phyloP scores from a whole-genome alignment of 2,329 filamentous ascomycete species.

The Neonectria ditissima region DNA sequence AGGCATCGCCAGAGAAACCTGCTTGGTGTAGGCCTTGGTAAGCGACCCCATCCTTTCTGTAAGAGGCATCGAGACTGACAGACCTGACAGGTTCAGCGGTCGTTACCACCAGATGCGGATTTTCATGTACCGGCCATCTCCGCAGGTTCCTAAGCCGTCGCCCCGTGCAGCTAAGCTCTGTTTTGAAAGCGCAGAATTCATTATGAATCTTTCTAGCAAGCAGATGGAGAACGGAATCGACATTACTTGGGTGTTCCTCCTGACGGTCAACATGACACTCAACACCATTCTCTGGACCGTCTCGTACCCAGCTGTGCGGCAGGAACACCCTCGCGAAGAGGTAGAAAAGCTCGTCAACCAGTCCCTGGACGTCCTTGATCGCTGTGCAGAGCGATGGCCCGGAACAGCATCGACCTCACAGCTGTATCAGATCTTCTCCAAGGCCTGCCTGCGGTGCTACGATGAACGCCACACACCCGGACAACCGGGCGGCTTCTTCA shows the following conservation, averaged over 20 bases:
- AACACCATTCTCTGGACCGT: constrained; percentile 94
- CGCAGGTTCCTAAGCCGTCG: constrained; percentile 89
- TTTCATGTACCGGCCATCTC: constrained; percentile 89
- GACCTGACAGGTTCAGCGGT: constrained; percentile 66
- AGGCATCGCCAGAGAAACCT: constrained; percentile 77
- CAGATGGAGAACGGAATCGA: constrained; percentile 84
- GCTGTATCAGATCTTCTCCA: constrained; percentile 87
- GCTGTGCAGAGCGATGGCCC: constrained; percentile 90
- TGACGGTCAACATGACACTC: constrained; percentile 89
- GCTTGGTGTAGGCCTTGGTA: constrained; percentile 84
- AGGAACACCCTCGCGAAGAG: constrained; percentile 77
- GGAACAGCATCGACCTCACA: constrained; percentile 86
- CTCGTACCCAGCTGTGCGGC: constrained; percentile 86
- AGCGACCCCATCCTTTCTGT: constrained; percentile 45
- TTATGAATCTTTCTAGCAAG: constrained; percentile 83
- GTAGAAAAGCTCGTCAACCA: constrained; percentile 80
- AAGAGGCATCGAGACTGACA: constrained; percentile 23
- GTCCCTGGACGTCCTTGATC: constrained; percentile 81
- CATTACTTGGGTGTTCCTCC: constrained; percentile 92
- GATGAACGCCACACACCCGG: constrained; percentile 61
- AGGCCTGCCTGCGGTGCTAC: constrained; percentile 89
- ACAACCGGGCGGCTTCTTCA: constrained; percentile 47
- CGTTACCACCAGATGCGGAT: constrained; percentile 90
- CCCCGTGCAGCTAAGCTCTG: constrained; percentile 82
- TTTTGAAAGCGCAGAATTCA: constrained; percentile 84